Evolutionary conservation across 164 flowering plant genomes (phyloP), one percentile per base, ranked within the genome.

Genomic region (Tinospora cordifolia): DNA sequence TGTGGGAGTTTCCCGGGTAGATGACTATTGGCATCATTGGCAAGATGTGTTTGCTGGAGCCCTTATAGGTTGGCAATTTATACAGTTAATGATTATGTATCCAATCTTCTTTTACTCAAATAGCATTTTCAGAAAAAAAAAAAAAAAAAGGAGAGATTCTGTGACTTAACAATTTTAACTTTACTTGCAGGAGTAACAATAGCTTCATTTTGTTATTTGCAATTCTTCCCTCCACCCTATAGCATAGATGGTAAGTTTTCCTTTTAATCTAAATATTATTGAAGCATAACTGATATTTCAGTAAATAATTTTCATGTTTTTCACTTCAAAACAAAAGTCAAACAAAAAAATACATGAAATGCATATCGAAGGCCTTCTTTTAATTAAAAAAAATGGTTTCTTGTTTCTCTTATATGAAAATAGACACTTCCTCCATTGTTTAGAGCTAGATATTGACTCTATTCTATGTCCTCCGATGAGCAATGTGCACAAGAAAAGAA

Each of bases 151-250:
- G n/a, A n/a, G n/a, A n/a, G n/a, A 6, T 62, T 26, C 9, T 10
- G 36, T 15, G 3, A 13, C 44, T 22, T 41, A 1, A 67, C 11
- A 67, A 2, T 41, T 19, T 25, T 41, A 46, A 15, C 26, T n/a
- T 67, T 34, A 46, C 59, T 14, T 74, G 72, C 87, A 92, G 97
- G 97, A 69, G 15, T 71, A 4, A 71, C 79, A 3, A 82, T 89
- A 49, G 82, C 93, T 63, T 77, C 86, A 8, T 83, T 90, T 71
- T 92, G 98, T 73, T 92, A 92, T 77, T 73, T 87, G 75, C 98
- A 92, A 73, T 90, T 92, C 80, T 92, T 87, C 71, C 93, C 96
- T 65, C 83, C 91, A 8, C 98, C 98, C 3, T 84, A 92, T 79
- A 78, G 83, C 70, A 51, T 74, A 1, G 86, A 91, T 62, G 91